phyloP scores from a whole-genome alignment of 352 stramenopile genomes.

The Pythium biforme region DNA sequence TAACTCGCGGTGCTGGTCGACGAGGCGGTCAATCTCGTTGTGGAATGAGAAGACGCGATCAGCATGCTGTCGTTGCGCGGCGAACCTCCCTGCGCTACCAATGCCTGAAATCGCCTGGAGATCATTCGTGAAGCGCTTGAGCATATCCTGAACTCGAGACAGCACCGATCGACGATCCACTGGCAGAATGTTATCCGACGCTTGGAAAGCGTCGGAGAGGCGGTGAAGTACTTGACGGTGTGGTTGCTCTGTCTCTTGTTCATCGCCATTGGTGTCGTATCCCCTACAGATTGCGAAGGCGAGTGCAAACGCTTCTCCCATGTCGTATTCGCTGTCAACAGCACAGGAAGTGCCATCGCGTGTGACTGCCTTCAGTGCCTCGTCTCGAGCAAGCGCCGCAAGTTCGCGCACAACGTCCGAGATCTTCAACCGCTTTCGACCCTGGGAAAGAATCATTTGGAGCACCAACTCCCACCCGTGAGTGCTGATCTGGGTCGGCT shows the following conservation, averaged over 20 bases:
- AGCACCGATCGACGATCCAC: neutral
- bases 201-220: neutral
- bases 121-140: neutral
- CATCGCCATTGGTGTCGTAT: neutral
- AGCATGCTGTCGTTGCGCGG: neutral
- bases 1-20: neutral
- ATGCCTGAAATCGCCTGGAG: neutral
- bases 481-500: neutral
- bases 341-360: neutral
- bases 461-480: conserved; percentile 9
- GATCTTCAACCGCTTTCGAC: conserved; percentile 1
- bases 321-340: neutral
- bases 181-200: neutral
- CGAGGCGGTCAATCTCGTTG: conserved; percentile 10
- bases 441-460: neutral
- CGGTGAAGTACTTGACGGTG: neutral
- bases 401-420: conserved; percentile 11
- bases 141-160: neutral
- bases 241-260: neutral
- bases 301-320: neutral
- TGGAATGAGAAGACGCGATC: conserved; percentile 8
- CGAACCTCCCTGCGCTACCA: neutral
- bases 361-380: neutral
- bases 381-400: neutral
- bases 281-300: neutral